Percentiles rank a stretch among this genome's conserved stretches.
phyloP scores from a whole-genome alignment of 306 rosid species.

The Cucumis melo region DNA sequence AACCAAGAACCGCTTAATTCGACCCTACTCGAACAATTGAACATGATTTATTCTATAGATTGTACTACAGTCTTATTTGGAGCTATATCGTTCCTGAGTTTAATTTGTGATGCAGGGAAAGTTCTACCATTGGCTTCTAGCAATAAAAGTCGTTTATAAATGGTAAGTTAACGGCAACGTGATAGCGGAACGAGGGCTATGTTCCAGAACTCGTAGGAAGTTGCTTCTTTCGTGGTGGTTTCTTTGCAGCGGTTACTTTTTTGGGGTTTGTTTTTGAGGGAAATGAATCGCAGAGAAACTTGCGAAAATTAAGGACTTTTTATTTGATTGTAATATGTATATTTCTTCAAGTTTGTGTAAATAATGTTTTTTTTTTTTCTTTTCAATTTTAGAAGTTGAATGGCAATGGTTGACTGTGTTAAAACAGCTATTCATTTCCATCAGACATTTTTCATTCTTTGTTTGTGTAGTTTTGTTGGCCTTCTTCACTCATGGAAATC shows the following conservation, averaged over 20 bases:
- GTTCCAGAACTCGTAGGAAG: neutral
- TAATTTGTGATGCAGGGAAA: neutral
- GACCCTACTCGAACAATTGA: neutral
- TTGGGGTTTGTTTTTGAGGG: neutral
- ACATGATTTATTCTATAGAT: neutral
- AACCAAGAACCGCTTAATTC: neutral
- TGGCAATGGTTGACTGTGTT: neutral
- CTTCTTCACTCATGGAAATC: neutral
- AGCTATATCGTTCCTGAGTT: neutral
- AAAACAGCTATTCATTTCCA: neutral
- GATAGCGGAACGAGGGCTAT: neutral
- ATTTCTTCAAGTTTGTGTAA: slow-evolving; percentile 2
- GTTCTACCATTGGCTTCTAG: neutral
- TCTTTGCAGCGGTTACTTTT: neutral
- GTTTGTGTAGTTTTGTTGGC: neutral
- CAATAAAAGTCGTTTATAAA: neutral
- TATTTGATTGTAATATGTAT: neutral
- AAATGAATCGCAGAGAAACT: neutral
- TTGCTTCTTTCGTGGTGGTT: slow-evolving; percentile 1
- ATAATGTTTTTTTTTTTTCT: neutral
- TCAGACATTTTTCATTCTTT: neutral
- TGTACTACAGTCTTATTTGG: neutral
- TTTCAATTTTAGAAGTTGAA: neutral
- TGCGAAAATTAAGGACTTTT: neutral
- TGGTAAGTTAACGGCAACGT: neutral